phyloP scores from a whole-genome alignment of 2,329 filamentous ascomycete species.

The Fusarium cyanostomum region DNA sequence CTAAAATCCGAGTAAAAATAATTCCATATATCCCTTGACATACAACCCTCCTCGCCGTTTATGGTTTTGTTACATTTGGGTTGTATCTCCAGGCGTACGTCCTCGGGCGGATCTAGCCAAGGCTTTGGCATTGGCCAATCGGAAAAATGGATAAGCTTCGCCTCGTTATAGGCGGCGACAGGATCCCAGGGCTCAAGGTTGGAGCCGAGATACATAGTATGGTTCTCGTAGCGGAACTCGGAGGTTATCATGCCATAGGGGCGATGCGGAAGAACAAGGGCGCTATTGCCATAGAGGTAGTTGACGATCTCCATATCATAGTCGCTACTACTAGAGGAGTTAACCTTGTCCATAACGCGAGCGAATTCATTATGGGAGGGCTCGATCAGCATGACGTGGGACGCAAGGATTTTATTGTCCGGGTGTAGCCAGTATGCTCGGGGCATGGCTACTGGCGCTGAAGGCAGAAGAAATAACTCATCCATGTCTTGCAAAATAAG shows the following conservation, averaged over 20 bases:
- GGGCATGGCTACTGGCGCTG: constrained; percentile 71
- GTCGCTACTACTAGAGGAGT: constrained; percentile 44
- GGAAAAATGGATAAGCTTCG: constrained; percentile 75
- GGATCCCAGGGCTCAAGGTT: constrained; percentile 68
- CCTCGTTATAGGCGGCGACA: constrained; percentile 60
- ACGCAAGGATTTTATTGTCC: constrained; percentile 62
- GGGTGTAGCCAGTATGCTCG: constrained; percentile 75
- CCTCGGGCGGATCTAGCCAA: constrained; percentile 47
- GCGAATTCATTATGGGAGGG: constrained; percentile 63
- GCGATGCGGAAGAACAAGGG: constrained; percentile 71
- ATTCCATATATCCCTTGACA: constrained; percentile 33
- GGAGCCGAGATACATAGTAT: constrained; percentile 53
- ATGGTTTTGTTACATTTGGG: constrained; percentile 55
- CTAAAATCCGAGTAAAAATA: constrained; percentile 61
- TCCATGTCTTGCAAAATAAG: constrained; percentile 71
- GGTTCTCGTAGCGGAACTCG: constrained; percentile 66
- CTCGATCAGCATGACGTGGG: constrained; percentile 66
- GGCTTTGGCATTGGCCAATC: constrained; percentile 76
- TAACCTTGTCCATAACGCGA: constrained; percentile 44
- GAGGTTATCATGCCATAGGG: constrained; percentile 69
- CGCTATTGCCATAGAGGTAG: constrained; percentile 65
- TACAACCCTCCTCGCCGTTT: constrained; percentile 57
- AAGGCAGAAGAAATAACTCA: constrained; percentile 74
- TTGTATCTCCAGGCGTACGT: constrained; percentile 20
- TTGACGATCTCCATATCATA: constrained; percentile 78